Conservation (phyloP, 2,329 filamentous ascomycete genomes). For the Chaetothyriales sp. region DNA sequence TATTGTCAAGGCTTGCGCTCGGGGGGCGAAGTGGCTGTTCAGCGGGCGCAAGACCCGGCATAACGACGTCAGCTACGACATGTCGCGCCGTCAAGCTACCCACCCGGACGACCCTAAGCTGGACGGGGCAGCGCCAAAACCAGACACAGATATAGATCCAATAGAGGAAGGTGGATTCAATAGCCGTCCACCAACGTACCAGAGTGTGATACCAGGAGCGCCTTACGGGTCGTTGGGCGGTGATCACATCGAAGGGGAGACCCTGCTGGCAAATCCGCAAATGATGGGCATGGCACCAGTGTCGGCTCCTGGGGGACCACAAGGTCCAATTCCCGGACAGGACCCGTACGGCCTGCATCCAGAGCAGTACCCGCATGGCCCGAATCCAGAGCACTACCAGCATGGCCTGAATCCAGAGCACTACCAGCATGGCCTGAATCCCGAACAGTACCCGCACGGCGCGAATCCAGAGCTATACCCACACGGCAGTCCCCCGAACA, state of each 20-base stretch:
- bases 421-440: too few relatives aligned
- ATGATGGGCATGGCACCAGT: not conserved
- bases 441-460: too few relatives aligned
- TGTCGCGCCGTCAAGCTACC: not conserved
- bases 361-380: too few relatives aligned
- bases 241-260: not conserved
- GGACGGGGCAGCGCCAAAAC: not conserved
- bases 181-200: not conserved
- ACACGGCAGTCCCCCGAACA: too few relatives aligned
- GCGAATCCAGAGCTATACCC: too few relatives aligned
- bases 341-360: too few relatives aligned
- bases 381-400: too few relatives aligned
- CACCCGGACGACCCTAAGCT: not conserved
- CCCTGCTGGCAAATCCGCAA: not conserved
- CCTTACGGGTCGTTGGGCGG: not conserved
- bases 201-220: not conserved
- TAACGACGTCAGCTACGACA: constrained; percentile 27
- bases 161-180: not conserved
- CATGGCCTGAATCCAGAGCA: too few relatives aligned
- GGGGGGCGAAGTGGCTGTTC: constrained; percentile 67
- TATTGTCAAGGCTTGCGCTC: constrained; percentile 61
- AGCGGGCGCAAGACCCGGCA: constrained; percentile 46
- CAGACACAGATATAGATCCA: too few relatives aligned
- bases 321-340: too few relatives aligned
- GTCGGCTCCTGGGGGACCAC: too few relatives aligned